Conservation (phyloP, 2,329 filamentous ascomycete genomes). For the Fusarium xylarioides region DNA sequence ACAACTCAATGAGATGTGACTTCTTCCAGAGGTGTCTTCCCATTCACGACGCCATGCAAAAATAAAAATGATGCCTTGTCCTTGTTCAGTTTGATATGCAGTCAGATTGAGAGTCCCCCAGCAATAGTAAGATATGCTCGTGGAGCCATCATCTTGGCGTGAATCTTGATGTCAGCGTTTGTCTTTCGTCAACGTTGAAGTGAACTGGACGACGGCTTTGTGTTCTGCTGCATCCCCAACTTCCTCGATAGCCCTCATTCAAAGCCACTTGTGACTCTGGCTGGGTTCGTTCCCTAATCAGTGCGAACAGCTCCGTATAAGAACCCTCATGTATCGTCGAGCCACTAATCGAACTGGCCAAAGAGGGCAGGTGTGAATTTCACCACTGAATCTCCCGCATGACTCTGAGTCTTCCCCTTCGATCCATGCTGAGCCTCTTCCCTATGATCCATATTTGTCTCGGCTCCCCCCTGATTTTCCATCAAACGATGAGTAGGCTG, state of each 20-base stretch:
- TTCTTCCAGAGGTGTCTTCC: not conserved
- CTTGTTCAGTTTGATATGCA: no score
- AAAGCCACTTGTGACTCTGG: not conserved
- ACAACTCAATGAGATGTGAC: no score
- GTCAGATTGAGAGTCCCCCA: accelerated
- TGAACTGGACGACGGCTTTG: not conserved
- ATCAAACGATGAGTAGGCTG: no score
- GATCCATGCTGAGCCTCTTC: accelerated
- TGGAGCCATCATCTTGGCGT: not conserved
- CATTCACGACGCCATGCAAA: not conserved
- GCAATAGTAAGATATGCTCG: accelerated
- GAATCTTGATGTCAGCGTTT: not conserved
- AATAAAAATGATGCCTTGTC: no score
- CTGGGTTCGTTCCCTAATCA: accelerated
- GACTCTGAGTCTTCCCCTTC: no score
- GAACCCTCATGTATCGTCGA: no score
- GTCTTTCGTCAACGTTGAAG: not conserved
- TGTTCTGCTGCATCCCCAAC: not conserved
- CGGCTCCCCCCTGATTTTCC: no score
- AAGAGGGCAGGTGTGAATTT: accelerated
- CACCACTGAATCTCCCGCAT: no score
- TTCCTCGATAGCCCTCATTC: no score
- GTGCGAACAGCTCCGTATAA: accelerated
- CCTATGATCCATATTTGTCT: no score
- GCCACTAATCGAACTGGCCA: not conserved